Percentiles rank a stretch among this genome's conserved stretches.
Conservation (phyloP, 768 basidiomycete species). For the Termitomyces sp. region DNA sequence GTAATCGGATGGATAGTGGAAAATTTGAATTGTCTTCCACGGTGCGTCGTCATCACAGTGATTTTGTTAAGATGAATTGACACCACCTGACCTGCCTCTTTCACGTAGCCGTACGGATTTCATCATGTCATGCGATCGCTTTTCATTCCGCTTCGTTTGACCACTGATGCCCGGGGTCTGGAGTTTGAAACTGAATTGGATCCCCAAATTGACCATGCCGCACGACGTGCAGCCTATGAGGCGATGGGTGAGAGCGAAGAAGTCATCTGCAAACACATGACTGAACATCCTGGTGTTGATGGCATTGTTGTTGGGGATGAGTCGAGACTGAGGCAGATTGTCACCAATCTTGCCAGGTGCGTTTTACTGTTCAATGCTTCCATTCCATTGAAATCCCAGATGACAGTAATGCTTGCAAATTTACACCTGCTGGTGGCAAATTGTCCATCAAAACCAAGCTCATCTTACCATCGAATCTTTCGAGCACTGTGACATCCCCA, state of each 20-base stretch:
- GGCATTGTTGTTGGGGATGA: conserved; percentile 83
- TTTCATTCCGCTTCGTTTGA: conserved; percentile 61
- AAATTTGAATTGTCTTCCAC: conserved; percentile 67
- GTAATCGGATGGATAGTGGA: conserved; percentile 84
- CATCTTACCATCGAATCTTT: conserved; percentile 25
- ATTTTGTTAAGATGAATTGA: not conserved
- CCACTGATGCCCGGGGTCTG: conserved; percentile 61
- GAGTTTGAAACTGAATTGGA: conserved; percentile 68
- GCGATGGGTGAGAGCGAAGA: conserved; percentile 48
- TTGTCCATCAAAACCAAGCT: conserved; percentile 65
- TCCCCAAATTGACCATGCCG: conserved; percentile 58
- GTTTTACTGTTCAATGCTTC: not conserved
- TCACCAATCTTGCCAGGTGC: conserved; percentile 79
- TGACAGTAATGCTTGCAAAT: conserved; percentile 71
- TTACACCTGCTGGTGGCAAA: conserved; percentile 64
- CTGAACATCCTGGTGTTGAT: conserved; percentile 42
- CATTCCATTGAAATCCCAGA: not conserved
- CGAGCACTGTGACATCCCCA: not conserved
- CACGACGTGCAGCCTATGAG: conserved; percentile 52
- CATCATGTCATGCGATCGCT: conserved; percentile 74
- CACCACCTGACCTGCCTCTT: conserved; percentile 6
- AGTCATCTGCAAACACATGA: conserved; percentile 33
- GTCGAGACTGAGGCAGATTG: conserved; percentile 71
- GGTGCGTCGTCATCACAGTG: conserved; percentile 22
- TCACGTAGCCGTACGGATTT: conserved; percentile 58